These are phyloP conservation scores for Stephania cephalantha DNA, from an alignment of 164 flowering plant species.

Conservation along the genomic window DNA sequence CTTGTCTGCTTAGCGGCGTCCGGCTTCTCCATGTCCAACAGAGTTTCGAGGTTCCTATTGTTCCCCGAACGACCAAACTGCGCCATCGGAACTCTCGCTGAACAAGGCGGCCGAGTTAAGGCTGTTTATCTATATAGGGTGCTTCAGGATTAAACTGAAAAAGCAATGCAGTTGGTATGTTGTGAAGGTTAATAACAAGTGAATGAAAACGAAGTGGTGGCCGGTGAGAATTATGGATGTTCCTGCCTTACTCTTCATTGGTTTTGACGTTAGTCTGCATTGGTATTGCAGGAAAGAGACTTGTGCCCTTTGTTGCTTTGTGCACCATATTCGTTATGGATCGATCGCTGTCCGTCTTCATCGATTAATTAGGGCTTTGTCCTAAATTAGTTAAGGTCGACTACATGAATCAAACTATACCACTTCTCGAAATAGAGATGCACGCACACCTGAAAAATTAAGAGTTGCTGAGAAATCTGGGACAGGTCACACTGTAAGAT, in stretches of 20 bases:
- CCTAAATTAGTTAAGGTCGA: not conserved
- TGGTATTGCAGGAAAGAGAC: conserved; percentile 18
- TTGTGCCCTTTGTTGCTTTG: conserved; percentile 11
- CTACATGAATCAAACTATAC: no score
- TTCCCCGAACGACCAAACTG: conserved; percentile 13
- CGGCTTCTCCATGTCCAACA: conserved; percentile 48
- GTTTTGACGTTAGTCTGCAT: conserved; percentile 17
- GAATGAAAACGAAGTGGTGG: conserved; percentile 8
- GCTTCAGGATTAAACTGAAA: not conserved
- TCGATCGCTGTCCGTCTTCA: not conserved
- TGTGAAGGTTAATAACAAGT: conserved; percentile 8
- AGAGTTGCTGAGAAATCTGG: no score
- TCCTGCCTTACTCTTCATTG: conserved; percentile 10
- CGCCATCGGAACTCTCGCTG: conserved; percentile 10
- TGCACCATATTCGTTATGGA: not conserved
- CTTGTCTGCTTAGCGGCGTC: conserved; percentile 7
- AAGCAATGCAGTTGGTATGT: not conserved
- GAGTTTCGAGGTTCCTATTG: conserved; percentile 49
- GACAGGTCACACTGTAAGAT: not conserved
- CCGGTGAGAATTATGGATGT: conserved; percentile 18
- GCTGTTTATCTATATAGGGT: conserved; percentile 5
- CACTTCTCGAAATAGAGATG: no score
- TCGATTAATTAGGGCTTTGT: not conserved
- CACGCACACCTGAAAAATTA: no score
- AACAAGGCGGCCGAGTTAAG: not conserved